Evolutionary conservation across 805 yeast species (phyloP).

Genomic region (Kluyveromyces starmeri): DNA sequence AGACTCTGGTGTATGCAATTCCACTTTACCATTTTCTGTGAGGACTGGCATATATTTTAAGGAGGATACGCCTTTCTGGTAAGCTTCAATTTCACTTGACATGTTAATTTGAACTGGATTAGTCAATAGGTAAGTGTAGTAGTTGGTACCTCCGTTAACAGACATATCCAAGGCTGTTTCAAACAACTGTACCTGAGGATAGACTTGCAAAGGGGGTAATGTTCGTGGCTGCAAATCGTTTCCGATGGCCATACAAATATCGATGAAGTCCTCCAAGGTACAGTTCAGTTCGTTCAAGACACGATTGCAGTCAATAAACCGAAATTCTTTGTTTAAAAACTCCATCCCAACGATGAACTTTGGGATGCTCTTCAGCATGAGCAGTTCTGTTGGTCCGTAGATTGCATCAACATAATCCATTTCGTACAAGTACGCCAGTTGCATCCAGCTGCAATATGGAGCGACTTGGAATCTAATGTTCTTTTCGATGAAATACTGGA

Average conservation of each 20-base stretch:
- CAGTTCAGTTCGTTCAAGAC: conserved; percentile 54
- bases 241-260: conserved; percentile 71
- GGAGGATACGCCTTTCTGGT: conserved; percentile 60
- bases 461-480: conserved; percentile 63
- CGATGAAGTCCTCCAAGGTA: conserved; percentile 59
- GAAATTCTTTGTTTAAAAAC: conserved; percentile 52
- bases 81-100: conserved; percentile 35
- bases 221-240: conserved; percentile 62
- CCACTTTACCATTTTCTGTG: conserved; percentile 59
- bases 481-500: conserved; percentile 45
- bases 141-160: conserved; percentile 33
- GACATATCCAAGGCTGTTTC: conserved; percentile 34
- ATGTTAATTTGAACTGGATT: conserved; percentile 30
- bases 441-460: conserved; percentile 76
- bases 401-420: conserved; percentile 57
- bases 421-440: conserved; percentile 61
- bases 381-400: conserved; percentile 75
- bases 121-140: conserved; percentile 41
- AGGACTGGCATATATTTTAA: conserved; percentile 68
- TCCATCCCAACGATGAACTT: conserved; percentile 69
- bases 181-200: conserved; percentile 25
- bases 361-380: conserved; percentile 54
- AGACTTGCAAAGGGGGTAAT: conserved; percentile 38
- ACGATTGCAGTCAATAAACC: conserved; percentile 50
- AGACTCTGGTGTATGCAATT: conserved; percentile 41